Conservation (phyloP, 1,284 basidiomycete genomes). For the Trichosporon asahii region DNA sequence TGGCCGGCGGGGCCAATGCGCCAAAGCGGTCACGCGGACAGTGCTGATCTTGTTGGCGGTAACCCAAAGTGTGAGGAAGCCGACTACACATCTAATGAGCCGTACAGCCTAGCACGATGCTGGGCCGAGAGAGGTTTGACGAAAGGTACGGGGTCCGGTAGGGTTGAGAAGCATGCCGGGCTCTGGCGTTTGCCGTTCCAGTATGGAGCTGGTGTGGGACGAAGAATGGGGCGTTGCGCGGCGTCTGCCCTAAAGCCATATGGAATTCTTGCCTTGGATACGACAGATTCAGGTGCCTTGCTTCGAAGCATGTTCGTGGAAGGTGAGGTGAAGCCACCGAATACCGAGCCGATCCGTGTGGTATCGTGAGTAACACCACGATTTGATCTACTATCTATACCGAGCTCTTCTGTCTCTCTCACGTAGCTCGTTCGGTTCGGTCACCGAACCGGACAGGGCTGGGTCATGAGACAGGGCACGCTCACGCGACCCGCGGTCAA, state of each 20-base stretch:
- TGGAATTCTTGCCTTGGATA: not conserved
- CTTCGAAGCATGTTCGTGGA: not conserved
- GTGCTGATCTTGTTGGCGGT: too few species aligned
- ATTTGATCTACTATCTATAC: not conserved
- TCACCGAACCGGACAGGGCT: too few species aligned
- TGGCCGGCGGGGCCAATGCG: too few species aligned
- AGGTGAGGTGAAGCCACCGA: not conserved
- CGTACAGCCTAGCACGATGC: too few species aligned
- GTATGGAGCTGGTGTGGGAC: too few species aligned
- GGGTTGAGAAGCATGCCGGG: not conserved
- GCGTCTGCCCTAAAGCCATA: too few species aligned
- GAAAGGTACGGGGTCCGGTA: not conserved
- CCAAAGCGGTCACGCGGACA: too few species aligned
- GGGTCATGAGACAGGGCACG: not conserved
- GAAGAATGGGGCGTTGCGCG: too few species aligned
- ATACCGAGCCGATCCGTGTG: not conserved
- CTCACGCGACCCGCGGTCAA: not conserved
- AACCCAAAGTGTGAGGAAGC: too few species aligned
- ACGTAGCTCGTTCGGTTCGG: not conserved
- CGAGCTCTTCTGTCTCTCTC: not conserved
- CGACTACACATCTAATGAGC: too few species aligned
- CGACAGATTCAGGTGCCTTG: not conserved
- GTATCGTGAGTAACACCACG: not conserved
- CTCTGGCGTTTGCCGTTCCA: not conserved
- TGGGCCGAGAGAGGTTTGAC: not conserved